Conservation (phyloP, 1,139 yeast species). For the Suhomyces guaymorum region DNA sequence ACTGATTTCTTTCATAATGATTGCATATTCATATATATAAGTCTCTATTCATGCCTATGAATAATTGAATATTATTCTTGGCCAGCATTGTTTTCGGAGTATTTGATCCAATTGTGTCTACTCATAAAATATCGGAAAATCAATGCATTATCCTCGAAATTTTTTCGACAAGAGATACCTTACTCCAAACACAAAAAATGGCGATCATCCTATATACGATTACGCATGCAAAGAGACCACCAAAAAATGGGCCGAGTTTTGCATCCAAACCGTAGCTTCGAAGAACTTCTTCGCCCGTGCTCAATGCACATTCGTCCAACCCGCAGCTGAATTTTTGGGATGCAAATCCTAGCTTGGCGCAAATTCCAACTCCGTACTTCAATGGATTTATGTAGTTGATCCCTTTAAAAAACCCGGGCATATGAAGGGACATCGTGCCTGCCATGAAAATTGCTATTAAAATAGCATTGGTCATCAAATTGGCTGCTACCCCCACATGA, state of each 20-base stretch:
- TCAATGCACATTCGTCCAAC: slow-evolving; percentile 28
- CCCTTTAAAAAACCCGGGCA: slow-evolving; percentile 27
- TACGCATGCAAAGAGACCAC: slow-evolving; percentile 23
- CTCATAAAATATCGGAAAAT: too few species aligned
- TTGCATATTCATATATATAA: too few species aligned
- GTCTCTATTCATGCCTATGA: too few species aligned
- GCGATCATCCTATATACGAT: slow-evolving; percentile 23
- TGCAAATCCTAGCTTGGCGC: slow-evolving; percentile 40
- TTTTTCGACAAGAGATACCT: slow-evolving; percentile 18
- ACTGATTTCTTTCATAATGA: too few species aligned
- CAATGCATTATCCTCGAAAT: not conserved
- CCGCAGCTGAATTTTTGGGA: slow-evolving; percentile 37
- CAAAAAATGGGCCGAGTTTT: slow-evolving; percentile 30
- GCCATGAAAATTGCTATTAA: slow-evolving; percentile 29
- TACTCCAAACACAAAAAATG: slow-evolving; percentile 15
- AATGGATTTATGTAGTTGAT: slow-evolving; percentile 27
- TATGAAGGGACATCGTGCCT: slow-evolving; percentile 30
- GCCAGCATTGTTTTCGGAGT: too few species aligned
- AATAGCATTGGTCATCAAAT: slow-evolving; percentile 21
- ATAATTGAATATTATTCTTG: too few species aligned
- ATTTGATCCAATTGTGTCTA: too few species aligned
- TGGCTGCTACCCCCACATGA: slow-evolving; percentile 30
- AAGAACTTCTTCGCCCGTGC: slow-evolving; percentile 39
- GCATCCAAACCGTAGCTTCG: slow-evolving; percentile 32
- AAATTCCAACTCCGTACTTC: slow-evolving; percentile 28